Evolutionary conservation across 345 rosid species (phyloP).

Genomic region (Brassica nigra): DNA sequence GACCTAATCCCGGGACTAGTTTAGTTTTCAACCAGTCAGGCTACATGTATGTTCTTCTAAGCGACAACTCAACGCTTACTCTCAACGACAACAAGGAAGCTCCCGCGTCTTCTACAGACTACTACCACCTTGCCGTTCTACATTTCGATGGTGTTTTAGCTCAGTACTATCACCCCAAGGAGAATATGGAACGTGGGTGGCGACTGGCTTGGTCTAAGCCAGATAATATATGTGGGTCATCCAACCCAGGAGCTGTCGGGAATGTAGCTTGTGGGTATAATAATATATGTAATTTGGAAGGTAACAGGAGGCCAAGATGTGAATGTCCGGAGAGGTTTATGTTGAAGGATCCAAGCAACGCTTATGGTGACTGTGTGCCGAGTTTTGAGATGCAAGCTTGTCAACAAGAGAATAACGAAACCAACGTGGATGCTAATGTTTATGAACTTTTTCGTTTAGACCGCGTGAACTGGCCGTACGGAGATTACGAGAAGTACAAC

Average conservation of each 20-base stretch:
- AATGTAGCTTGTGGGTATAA: conserved; percentile 61
- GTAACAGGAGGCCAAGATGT: conserved; percentile 47
- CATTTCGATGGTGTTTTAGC: conserved; percentile 6
- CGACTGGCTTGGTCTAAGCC: conserved; percentile 44
- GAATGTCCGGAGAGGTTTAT: conserved; percentile 49
- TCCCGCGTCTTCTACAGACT: conserved; percentile 13
- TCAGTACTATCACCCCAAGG: conserved; percentile 55
- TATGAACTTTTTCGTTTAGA: too few species aligned
- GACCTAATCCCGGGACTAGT: background rate
- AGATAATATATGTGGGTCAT: conserved; percentile 40
- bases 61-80: conserved; percentile 35
- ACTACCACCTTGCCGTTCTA: conserved; percentile 26
- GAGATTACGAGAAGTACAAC: conserved; percentile 43
- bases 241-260: conserved; percentile 5
- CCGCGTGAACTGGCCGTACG: conserved; percentile 30
- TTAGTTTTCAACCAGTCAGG: conserved; percentile 44
- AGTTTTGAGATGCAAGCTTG: conserved; percentile 46
- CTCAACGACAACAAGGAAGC: background rate
- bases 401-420: background rate
- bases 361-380: conserved; percentile 46
- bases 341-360: conserved; percentile 41
- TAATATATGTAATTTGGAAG: conserved; percentile 46
- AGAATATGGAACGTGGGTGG: conserved; percentile 21
- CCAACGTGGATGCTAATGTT: conserved; percentile 22
- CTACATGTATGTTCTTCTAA: conserved; percentile 35